phyloP scores from a whole-genome alignment of 2,329 filamentous ascomycete genomes.

The Didymella glomerata region DNA sequence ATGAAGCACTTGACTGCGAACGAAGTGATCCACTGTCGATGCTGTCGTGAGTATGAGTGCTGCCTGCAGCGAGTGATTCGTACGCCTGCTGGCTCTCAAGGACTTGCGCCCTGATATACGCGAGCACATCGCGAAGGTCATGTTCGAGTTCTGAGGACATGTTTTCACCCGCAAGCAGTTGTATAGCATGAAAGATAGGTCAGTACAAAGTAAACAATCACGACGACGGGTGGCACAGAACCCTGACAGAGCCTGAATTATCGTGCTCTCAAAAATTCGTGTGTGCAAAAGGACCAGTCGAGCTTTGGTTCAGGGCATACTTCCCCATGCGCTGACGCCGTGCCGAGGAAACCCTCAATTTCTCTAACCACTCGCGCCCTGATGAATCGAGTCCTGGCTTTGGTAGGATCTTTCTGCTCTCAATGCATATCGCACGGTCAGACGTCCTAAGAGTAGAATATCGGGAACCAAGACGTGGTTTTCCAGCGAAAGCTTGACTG shows the following conservation, averaged over 20 bases:
- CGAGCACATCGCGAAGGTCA: neutral
- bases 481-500: too few species aligned
- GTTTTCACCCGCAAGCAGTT: neutral
- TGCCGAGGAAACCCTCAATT: neutral
- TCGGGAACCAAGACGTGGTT: too few species aligned
- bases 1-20: neutral
- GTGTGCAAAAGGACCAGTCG: neutral
- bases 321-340: neutral
- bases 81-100: neutral
- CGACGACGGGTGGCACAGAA: neutral
- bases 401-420: too few species aligned
- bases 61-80: neutral
- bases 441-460: too few species aligned
- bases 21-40: neutral
- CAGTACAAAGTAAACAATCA: too few species aligned
- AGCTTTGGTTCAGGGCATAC: neutral
- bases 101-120: neutral
- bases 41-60: neutral
- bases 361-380: too few species aligned
- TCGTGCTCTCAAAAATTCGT: neutral
- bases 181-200: neutral
- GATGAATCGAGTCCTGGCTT: too few species aligned
- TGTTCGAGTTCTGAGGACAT: neutral
- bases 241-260: too few species aligned
- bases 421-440: too few species aligned